Evolutionary conservation across 2,329 filamentous ascomycete genomes (phyloP), one percentile per base, ranked within the genome.

Genomic region (Thelonectria rubi): DNA sequence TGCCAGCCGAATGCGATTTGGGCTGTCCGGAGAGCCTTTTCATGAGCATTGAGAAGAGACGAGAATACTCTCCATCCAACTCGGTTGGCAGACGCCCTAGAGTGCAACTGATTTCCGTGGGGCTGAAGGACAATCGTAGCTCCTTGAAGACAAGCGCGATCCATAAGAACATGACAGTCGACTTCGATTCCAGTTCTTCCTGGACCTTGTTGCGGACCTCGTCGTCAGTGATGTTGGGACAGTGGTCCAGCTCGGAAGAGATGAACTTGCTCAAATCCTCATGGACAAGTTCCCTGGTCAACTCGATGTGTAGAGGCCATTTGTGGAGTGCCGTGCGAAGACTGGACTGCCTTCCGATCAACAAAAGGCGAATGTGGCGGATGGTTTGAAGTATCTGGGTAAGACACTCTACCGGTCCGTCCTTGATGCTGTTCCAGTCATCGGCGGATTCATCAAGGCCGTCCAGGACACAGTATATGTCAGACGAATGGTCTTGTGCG

Each of bases 241-340:
- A 54, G 26, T 43, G 7, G n/a, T 54, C 51, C 40, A 54, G 8
- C 40, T 54, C 51, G 21, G 15, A 54, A 34, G 40, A 26, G 12
- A 54, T 46, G 12, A 54, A 26, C 24, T 54, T 54, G 26, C 18
- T 20, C 39, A 54, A 45, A 26, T 54, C 51, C 2, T 34, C 26
- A 20, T 30, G 24, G 8, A 54, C 21, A 17, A 54, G 21, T 14
- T 46, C 40, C 26, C 51, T 54, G 6, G 51, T 37, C 17, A 54
- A 12, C 4, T 54, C 51, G 8, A 54, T 54, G 9, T 34, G 40
- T 45, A 54, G 51, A 21, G 51, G 30, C 51, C 51, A 54, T 24
- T 11, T 21, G 15, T 21, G 40, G 8, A 54, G 40, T 14, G 51
- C 51, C 26, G 30, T 46, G 26, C 40, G n/a, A 10, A 54, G 51